phyloP scores from a whole-genome alignment of 768 basidiomycete genomes.

The Boletellus ananiceps region DNA sequence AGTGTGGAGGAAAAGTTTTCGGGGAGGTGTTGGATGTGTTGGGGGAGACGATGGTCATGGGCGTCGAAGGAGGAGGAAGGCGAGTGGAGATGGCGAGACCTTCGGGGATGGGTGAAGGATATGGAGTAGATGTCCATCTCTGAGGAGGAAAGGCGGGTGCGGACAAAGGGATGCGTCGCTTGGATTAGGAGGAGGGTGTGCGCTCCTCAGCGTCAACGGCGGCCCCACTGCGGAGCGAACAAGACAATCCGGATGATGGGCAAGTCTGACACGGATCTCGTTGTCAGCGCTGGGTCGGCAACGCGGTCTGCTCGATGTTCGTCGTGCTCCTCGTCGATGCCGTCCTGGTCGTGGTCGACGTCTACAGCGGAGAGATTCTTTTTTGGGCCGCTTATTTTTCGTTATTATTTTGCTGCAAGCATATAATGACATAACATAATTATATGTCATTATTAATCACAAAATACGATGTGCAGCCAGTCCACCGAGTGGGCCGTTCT shows the following conservation, averaged over 20 bases:
- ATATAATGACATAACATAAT: background rate
- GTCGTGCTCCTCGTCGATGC: slow-evolving; percentile 14
- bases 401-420: slow-evolving; percentile 1
- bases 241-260: background rate
- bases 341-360: slow-evolving; percentile 23
- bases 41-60: slow-evolving; percentile 44
- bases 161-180: slow-evolving; percentile 17
- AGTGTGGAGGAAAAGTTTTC: slow-evolving; percentile 33
- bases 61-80: slow-evolving; percentile 63
- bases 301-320: slow-evolving; percentile 18
- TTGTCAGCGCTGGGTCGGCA: slow-evolving; percentile 6
- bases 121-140: slow-evolving; percentile 93
- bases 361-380: slow-evolving; percentile 15
- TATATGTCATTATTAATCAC: slow-evolving; percentile 5
- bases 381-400: slow-evolving; percentile 12
- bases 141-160: slow-evolving; percentile 1
- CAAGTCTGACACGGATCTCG: slow-evolving; percentile 2
- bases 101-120: slow-evolving; percentile 88
- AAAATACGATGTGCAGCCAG: background rate
- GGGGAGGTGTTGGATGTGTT: slow-evolving; percentile 34
- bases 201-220: slow-evolving; percentile 19
- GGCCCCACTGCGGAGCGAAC: slow-evolving; percentile 2
- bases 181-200: slow-evolving; percentile 27
- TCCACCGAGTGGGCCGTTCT: slow-evolving; percentile 21
- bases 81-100: slow-evolving; percentile 60